These are phyloP conservation scores for Stagonosporopsis rhizophila DNA, from an alignment of 2,329 filamentous ascomycete species.

Conservation along the genomic window DNA sequence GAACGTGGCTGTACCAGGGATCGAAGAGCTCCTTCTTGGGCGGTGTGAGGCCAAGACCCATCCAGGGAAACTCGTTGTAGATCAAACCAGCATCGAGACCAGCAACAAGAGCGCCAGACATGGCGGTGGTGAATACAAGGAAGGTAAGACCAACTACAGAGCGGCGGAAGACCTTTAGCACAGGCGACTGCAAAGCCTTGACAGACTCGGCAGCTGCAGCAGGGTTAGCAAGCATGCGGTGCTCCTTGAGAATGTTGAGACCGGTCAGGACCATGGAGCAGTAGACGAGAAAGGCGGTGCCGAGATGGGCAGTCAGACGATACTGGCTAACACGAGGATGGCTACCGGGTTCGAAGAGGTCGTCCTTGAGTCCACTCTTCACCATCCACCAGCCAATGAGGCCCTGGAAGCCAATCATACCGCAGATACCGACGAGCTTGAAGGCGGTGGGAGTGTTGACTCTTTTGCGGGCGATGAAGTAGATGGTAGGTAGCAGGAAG, in stretches of 20 bases:
- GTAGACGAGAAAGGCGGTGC: constrained; percentile 91
- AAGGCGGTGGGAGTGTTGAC: constrained; percentile 80
- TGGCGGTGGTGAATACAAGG: constrained; percentile 86
- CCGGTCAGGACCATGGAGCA: constrained; percentile 92
- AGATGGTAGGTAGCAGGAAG: constrained; percentile 85
- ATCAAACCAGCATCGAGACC: constrained; percentile 96
- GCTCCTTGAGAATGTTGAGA: constrained; percentile 80
- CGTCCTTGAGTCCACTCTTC: constrained; percentile 92
- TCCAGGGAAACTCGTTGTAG: constrained; percentile 98
- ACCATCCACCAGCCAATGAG: constrained; percentile 99
- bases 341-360: constrained; percentile 88
- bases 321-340: constrained; percentile 96
- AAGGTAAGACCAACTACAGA: constrained; percentile 73
- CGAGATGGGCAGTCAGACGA: constrained; percentile 86
- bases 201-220: constrained; percentile 67
- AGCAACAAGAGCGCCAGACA: constrained; percentile 93
- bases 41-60: constrained; percentile 84
- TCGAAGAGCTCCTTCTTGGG: constrained; percentile 85
- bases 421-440: constrained; percentile 82
- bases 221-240: constrained; percentile 73
- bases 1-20: constrained; percentile 79
- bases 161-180: constrained; percentile 75
- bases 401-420: constrained; percentile 92
- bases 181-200: constrained; percentile 66
- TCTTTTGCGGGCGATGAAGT: constrained; percentile 81